Evolutionary conservation across 768 basidiomycete genomes (phyloP).

Genomic region (Cyathus striatus): DNA sequence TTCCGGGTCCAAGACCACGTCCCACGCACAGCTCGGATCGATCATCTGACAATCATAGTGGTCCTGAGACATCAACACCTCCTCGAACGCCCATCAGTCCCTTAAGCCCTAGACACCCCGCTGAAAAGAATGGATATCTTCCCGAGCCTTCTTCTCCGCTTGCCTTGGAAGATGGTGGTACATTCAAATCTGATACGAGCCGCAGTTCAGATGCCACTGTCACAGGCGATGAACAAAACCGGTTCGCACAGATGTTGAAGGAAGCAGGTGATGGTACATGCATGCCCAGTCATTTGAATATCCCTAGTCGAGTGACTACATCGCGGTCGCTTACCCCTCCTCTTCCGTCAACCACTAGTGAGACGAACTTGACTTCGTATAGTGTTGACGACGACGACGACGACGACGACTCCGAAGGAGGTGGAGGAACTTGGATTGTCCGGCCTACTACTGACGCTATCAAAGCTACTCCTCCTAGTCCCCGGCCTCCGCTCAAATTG

Average conservation of each 20-base stretch:
- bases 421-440: slow-evolving; percentile 28
- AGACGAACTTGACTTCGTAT: slow-evolving; percentile 6
- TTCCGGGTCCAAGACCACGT: slow-evolving; percentile 25
- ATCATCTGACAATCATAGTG: slow-evolving; percentile 29
- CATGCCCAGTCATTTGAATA: slow-evolving; percentile 9
- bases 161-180: slow-evolving; percentile 13
- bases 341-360: slow-evolving; percentile 4
- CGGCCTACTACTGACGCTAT: slow-evolving; percentile 5
- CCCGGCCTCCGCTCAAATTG: slow-evolving; percentile 40
- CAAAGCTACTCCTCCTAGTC: slow-evolving; percentile 13
- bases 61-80: slow-evolving; percentile 43
- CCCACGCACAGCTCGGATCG: slow-evolving; percentile 25
- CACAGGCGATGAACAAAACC: slow-evolving; percentile 22
- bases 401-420: slow-evolving; percentile 48
- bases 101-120: slow-evolving; percentile 35
- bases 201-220: slow-evolving; percentile 21
- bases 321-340: slow-evolving; percentile 7
- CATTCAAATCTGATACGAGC: slow-evolving; percentile 8
- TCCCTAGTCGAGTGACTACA: slow-evolving; percentile 1
- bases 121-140: slow-evolving; percentile 20
- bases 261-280: slow-evolving; percentile 18
- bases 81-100: slow-evolving; percentile 63
- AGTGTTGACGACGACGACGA: slow-evolving; percentile 28
- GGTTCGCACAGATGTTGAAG: slow-evolving; percentile 16
- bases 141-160: slow-evolving; percentile 17